phyloP scores from a whole-genome alignment of 2,329 filamentous ascomycete genomes.

The Pseudonectria buxi region DNA sequence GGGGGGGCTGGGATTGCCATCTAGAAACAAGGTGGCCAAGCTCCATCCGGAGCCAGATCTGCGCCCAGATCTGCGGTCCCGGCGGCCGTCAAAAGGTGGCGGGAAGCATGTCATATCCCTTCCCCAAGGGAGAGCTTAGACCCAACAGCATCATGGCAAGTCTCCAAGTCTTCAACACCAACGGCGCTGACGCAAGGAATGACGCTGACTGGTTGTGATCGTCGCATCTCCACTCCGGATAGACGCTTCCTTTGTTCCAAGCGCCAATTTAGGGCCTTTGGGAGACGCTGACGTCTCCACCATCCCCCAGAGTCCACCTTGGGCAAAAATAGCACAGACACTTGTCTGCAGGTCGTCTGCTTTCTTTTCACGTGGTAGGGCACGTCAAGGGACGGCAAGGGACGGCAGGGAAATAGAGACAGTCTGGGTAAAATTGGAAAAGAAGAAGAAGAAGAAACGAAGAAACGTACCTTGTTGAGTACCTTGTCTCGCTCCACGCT shows the following conservation, averaged over 20 bases:
- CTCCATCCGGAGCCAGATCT: neutral
- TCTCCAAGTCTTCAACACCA: constrained; percentile 1
- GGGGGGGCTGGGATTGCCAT: constrained; percentile 4
- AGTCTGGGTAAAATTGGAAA: constrained; percentile 7
- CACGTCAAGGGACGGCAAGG: constrained; percentile 9
- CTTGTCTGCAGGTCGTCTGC: constrained; percentile 6
- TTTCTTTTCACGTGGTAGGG: constrained; percentile 3
- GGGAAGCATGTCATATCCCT: constrained; percentile 5
- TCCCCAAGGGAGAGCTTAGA: constrained; percentile 9
- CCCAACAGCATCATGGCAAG: constrained; percentile 8
- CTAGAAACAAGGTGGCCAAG: too few species aligned
- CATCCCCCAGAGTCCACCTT: neutral
- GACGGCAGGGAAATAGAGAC: constrained; percentile 12
- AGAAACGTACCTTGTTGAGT: constrained; percentile 63
- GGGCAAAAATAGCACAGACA: constrained; percentile 18
- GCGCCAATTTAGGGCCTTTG: too few species aligned
- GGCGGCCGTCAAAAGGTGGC: constrained; percentile 9
- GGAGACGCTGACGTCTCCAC: too few species aligned
- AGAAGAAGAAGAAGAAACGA: constrained; percentile 10
- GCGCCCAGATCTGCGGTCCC: constrained; percentile 12
- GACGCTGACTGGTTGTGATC: constrained; percentile 10
- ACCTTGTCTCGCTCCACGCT: constrained; percentile 83
- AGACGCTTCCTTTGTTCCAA: too few species aligned
- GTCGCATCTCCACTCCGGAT: constrained; percentile 14
- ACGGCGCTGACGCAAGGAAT: constrained; percentile 9